Conservation (phyloP, 2,329 filamentous ascomycete genomes). For the Nigrograna mackinnonii region DNA sequence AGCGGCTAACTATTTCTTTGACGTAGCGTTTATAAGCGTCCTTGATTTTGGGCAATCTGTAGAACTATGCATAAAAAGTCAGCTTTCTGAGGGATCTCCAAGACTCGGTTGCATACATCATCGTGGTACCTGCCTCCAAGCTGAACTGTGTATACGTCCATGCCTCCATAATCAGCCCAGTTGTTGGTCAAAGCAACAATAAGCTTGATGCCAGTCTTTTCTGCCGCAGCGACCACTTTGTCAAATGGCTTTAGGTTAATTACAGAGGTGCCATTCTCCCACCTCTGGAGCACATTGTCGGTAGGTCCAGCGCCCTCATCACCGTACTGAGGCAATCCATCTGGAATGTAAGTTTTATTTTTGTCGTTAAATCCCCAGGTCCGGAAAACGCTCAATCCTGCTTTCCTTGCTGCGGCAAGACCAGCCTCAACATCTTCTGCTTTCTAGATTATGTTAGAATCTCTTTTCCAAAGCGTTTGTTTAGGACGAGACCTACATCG, state of each 20-base stretch:
- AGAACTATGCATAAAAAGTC: slow-evolving; percentile 18
- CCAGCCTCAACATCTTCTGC: slow-evolving; percentile 53
- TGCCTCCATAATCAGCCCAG: slow-evolving; percentile 64
- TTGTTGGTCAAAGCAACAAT: slow-evolving; percentile 61
- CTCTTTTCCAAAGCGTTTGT: background rate
- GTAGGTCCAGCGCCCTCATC: slow-evolving; percentile 52
- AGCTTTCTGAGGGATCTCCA: background rate
- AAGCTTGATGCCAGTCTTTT: slow-evolving; percentile 56
- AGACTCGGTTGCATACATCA: slow-evolving; percentile 43
- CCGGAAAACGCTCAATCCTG: slow-evolving; percentile 57
- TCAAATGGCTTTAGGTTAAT: slow-evolving; percentile 54
- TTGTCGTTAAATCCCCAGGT: slow-evolving; percentile 64
- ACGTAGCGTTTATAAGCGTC: slow-evolving; percentile 55
- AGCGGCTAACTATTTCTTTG: slow-evolving; percentile 53
- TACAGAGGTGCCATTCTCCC: slow-evolving; percentile 49
- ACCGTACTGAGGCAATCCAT: slow-evolving; percentile 57
- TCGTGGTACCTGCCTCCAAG: slow-evolving; percentile 57
- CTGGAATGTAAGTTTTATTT: slow-evolving; percentile 50
- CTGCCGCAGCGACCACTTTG: slow-evolving; percentile 55
- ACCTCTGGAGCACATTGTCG: slow-evolving; percentile 50
- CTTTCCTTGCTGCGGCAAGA: slow-evolving; percentile 50
- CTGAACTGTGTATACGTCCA: slow-evolving; percentile 63
- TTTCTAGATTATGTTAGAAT: slow-evolving; percentile 35
- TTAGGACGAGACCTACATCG: slow-evolving; percentile 40
- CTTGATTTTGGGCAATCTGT: slow-evolving; percentile 55